Conservation (phyloP, 2,329 filamentous ascomycete genomes). For the Mycocentrospora acerina region DNA sequence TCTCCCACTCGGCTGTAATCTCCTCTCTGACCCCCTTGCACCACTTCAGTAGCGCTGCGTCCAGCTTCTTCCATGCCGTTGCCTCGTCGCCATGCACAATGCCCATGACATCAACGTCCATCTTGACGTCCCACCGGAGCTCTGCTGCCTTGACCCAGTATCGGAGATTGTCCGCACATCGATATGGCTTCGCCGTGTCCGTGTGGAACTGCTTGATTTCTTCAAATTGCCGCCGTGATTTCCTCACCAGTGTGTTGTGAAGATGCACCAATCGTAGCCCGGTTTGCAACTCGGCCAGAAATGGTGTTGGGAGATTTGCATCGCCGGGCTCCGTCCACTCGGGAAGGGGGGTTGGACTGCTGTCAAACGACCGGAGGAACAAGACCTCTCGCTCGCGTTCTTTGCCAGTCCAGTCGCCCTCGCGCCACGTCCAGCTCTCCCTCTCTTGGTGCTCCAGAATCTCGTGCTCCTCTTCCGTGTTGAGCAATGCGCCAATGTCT, state of each 20-base stretch:
- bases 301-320: slow-evolving; percentile 65
- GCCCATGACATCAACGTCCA: slow-evolving; percentile 82
- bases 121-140: slow-evolving; percentile 83
- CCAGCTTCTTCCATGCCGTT: slow-evolving; percentile 77
- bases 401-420: slow-evolving; percentile 69
- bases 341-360: slow-evolving; percentile 61
- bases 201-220: slow-evolving; percentile 85
- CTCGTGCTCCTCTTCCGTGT: slow-evolving; percentile 75
- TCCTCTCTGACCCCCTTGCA: slow-evolving; percentile 80
- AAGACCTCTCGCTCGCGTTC: slow-evolving; percentile 78
- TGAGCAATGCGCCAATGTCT: slow-evolving; percentile 74
- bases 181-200: slow-evolving; percentile 94
- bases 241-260: slow-evolving; percentile 85
- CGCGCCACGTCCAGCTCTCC: slow-evolving; percentile 77
- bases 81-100: slow-evolving; percentile 74
- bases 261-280: slow-evolving; percentile 80
- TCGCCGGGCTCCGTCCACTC: slow-evolving; percentile 64
- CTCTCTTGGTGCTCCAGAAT: slow-evolving; percentile 70
- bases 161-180: slow-evolving; percentile 86
- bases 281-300: slow-evolving; percentile 72
- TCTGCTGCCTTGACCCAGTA: slow-evolving; percentile 98
- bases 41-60: slow-evolving; percentile 81
- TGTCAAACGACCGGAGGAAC: slow-evolving; percentile 77
- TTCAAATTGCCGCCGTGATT: slow-evolving; percentile 83
- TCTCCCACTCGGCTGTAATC: slow-evolving; percentile 70